Percentiles rank a stretch among this genome's conserved stretches.
phyloP scores from a whole-genome alignment of 164 flowering plant genomes.

The Litsea cubeba region DNA sequence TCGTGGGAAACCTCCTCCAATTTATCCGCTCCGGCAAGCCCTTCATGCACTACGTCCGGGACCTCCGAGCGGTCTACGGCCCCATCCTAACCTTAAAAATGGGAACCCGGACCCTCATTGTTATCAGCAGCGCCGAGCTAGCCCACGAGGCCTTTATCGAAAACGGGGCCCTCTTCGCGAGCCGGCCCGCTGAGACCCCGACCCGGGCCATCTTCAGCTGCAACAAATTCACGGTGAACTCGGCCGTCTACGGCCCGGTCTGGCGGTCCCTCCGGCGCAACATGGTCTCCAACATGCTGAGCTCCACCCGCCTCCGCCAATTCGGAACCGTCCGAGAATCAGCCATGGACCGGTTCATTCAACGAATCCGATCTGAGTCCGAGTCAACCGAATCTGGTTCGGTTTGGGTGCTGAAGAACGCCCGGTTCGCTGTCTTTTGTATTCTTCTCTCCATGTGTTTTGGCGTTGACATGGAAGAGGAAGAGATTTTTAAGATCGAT shows the following conservation, averaged over 20 bases:
- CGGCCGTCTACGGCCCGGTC: constrained; percentile 71
- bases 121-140: constrained; percentile 48
- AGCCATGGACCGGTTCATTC: constrained; percentile 68
- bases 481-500: constrained; percentile 50
- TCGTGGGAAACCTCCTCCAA: constrained; percentile 91
- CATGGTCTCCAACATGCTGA: constrained; percentile 89
- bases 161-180: constrained; percentile 56
- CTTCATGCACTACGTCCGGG: constrained; percentile 57
- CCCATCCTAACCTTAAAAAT: constrained; percentile 71
- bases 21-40: constrained; percentile 72
- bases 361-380: constrained; percentile 47
- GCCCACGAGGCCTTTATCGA: constrained; percentile 67
- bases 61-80: constrained; percentile 47
- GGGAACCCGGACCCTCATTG: constrained; percentile 76
- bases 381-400: constrained; percentile 31
- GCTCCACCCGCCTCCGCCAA: constrained; percentile 45
- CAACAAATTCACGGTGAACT: constrained; percentile 85
- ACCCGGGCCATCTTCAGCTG: constrained; percentile 75
- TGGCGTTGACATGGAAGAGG: constrained; percentile 74
- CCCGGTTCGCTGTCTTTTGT: constrained; percentile 75
- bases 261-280: constrained; percentile 89
- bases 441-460: constrained; percentile 84
- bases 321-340: constrained; percentile 36
- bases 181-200: constrained; percentile 74
- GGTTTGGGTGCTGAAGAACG: constrained; percentile 73